Evolutionary conservation across 768 basidiomycete species (phyloP).

Genomic region (Melanogaster broomeanus): DNA sequence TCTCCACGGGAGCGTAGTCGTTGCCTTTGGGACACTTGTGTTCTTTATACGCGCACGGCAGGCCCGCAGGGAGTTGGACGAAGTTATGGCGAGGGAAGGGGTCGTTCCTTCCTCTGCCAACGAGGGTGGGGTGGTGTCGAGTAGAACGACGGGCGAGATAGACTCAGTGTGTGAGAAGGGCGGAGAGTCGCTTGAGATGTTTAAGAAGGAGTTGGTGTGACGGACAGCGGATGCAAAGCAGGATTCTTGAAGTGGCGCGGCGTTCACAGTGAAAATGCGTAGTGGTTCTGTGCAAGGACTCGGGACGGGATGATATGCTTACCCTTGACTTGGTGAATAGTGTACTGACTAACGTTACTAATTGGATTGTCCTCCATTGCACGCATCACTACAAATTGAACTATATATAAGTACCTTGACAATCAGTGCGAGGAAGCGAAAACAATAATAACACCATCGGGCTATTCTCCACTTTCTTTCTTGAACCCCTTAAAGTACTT

Average conservation of each 20-base stretch:
- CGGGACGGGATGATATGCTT: no score
- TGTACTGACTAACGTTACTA: no score
- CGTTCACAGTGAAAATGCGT: no score
- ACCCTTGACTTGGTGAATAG: no score
- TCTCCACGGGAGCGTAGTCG: conserved; percentile 58
- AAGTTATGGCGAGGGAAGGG: conserved; percentile 40
- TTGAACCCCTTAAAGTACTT: conserved; percentile 88
- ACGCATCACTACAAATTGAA: no score
- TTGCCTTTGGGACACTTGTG: conserved; percentile 40
- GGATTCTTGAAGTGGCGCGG: background rate
- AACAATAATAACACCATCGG: background rate
- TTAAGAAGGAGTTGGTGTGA: no score
- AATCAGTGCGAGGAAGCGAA: background rate
- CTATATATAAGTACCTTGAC: no score
- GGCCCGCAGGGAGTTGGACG: conserved; percentile 62
- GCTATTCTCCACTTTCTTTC: conserved; percentile 30
- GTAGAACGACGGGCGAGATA: background rate
- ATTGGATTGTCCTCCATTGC: background rate
- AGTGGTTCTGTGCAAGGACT: no score
- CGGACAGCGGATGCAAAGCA: background rate
- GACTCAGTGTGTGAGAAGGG: background rate
- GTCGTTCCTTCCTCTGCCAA: background rate
- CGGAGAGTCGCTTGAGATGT: conserved; percentile 42
- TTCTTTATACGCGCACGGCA: conserved; percentile 63
- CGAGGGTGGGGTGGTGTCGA: background rate